phyloP scores from a whole-genome alignment of 768 basidiomycete genomes.

The Phanerochaete sordida region DNA sequence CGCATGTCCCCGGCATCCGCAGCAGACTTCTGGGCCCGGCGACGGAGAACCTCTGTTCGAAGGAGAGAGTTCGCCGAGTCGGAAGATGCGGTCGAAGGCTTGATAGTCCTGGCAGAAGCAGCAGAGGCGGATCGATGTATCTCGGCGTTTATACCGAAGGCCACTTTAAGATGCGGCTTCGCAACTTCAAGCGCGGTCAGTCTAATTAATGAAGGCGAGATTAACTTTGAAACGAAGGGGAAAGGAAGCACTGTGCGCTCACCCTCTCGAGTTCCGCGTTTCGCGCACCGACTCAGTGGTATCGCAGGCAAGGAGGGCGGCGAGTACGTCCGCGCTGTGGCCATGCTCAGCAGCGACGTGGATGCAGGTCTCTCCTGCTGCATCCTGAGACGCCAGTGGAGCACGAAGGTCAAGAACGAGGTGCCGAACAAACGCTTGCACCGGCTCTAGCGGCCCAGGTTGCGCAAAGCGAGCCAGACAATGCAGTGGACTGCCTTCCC shows the following conservation, averaged over 20 bases:
- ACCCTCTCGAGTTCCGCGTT: conserved; percentile 72
- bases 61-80: conserved; percentile 15
- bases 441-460: conserved; percentile 27
- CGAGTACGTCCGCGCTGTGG: conserved; percentile 56
- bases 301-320: conserved; percentile 65
- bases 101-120: conserved; percentile 48
- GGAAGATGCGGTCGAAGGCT: conserved; percentile 43
- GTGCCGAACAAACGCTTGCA: conserved; percentile 62
- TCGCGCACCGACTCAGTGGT: conserved; percentile 49
- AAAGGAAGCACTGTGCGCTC: conserved; percentile 18
- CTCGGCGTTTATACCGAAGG: conserved; percentile 53
- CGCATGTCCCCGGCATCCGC: background rate
- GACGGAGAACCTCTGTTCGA: background rate
- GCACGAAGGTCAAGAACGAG: conserved; percentile 67
- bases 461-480: conserved; percentile 46
- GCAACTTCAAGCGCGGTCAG: conserved; percentile 67
- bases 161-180: conserved; percentile 60
- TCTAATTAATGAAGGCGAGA: conserved; percentile 27
- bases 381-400: conserved; percentile 64
- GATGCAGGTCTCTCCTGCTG: conserved; percentile 70
- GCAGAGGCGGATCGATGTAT: conserved; percentile 48
- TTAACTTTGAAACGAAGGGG: no score
- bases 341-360: conserved; percentile 79
- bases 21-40: background rate
- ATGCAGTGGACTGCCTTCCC: conserved; percentile 64